These are phyloP conservation scores for Pyronema omphalodes DNA, from an alignment of 495 filamentous ascomycete genomes.

Conservation along the genomic window DNA sequence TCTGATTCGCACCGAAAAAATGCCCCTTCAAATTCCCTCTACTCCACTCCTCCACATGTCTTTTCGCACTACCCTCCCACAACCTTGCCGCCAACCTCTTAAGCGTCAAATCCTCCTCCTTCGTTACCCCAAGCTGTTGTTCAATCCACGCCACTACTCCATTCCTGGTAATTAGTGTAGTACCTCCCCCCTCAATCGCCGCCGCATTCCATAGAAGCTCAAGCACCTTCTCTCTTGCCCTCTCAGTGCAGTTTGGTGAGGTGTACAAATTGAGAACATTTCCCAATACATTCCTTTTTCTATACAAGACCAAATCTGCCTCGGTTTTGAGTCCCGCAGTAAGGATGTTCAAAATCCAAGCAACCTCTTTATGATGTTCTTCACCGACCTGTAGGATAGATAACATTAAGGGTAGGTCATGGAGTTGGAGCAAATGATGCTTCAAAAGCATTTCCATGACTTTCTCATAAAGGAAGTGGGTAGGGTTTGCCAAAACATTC, in stretches of 20 bases:
- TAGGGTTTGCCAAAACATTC: conserved; percentile 50
- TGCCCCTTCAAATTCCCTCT: conserved; percentile 10
- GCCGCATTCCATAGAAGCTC: conserved; percentile 55
- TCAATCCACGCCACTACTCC: conserved; percentile 70
- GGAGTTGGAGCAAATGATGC: conserved; percentile 51
- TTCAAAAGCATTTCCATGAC: conserved; percentile 68
- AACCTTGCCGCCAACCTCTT: conserved; percentile 40
- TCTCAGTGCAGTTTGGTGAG: conserved; percentile 41
- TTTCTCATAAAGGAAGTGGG: conserved; percentile 71
- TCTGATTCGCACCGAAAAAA: background rate
- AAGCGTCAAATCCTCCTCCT: conserved; percentile 33
- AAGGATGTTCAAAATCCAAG: conserved; percentile 66
- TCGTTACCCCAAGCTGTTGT: conserved; percentile 29
- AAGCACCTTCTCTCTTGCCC: conserved; percentile 48
- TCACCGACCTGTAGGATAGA: conserved; percentile 53
- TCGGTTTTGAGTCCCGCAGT: conserved; percentile 46
- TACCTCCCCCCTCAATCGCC: conserved; percentile 57
- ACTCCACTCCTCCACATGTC: conserved; percentile 20
- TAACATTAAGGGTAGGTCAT: conserved; percentile 59
- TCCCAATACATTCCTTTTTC: conserved; percentile 62
- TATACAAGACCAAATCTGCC: conserved; percentile 65
- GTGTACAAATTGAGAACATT: conserved; percentile 51
- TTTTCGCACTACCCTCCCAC: conserved; percentile 30
- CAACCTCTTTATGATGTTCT: conserved; percentile 52
- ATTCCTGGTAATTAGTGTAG: conserved; percentile 66